These are phyloP conservation scores for Phytophthora macrochlamydospora DNA, from an alignment of 352 stramenopile genomes.

Conservation along the genomic window DNA sequence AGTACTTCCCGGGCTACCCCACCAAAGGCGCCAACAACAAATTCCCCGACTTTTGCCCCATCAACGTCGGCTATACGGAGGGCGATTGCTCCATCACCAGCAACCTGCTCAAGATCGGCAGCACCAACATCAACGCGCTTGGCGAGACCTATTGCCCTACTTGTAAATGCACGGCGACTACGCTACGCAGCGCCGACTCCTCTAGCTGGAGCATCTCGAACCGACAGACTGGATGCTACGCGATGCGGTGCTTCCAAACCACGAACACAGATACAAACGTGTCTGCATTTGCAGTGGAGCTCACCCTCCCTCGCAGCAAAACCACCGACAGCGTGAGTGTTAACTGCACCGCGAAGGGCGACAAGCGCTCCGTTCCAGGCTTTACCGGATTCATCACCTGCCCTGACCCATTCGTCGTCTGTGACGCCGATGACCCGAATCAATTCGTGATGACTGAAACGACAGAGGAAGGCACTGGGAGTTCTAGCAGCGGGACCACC, in stretches of 20 bases:
- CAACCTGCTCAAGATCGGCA: constrained; percentile 49
- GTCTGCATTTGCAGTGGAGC: constrained; percentile 28
- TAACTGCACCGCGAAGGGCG: constrained; percentile 52
- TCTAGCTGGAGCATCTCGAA: constrained; percentile 47
- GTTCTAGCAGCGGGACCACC: neutral
- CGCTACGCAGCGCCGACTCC: constrained; percentile 62
- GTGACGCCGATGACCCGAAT: constrained; percentile 20
- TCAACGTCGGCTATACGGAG: constrained; percentile 57
- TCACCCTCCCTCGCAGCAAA: constrained; percentile 39
- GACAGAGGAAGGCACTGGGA: constrained; percentile 1
- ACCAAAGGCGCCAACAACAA: constrained; percentile 50
- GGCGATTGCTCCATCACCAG: constrained; percentile 55
- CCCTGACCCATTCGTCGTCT: constrained; percentile 68
- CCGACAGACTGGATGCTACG: constrained; percentile 67
- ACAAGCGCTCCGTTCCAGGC: constrained; percentile 42
- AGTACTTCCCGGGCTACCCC: constrained; percentile 58
- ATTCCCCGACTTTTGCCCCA: constrained; percentile 72
- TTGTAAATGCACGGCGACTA: constrained; percentile 67
- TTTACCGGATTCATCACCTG: constrained; percentile 66
- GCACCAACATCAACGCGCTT: constrained; percentile 61
- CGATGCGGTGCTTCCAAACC: constrained; percentile 48
- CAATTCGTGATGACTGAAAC: neutral
- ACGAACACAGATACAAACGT: constrained; percentile 1
- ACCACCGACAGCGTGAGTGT: constrained; percentile 28
- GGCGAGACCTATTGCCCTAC: constrained; percentile 75